Conservation (phyloP, 75 land plant genomes). For the Cunninghamia lanceolata region DNA sequence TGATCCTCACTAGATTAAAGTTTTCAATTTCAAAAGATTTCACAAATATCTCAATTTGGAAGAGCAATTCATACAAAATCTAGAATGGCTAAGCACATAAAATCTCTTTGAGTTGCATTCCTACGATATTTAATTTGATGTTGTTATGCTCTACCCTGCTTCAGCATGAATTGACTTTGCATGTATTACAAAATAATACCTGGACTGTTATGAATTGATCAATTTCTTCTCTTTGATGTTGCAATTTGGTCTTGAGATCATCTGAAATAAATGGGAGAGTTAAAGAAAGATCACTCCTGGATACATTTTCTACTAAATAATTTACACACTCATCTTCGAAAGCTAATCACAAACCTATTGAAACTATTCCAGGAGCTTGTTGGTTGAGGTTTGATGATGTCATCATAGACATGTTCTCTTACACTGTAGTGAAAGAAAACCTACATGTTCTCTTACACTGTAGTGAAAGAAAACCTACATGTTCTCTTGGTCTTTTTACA, state of each 20-base stretch:
- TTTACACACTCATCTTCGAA: slow-evolving; percentile 25
- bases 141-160: not conserved
- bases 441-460: no score
- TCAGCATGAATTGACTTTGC: not conserved
- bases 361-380: no score
- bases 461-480: no score
- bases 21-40: not conserved
- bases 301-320: slow-evolving; percentile 16
- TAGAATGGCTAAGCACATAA: not conserved
- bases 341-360: slow-evolving; percentile 22
- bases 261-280: slow-evolving; percentile 14
- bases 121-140: not conserved
- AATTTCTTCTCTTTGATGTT: slow-evolving; percentile 31
- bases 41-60: not conserved
- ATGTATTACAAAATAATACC: slow-evolving; percentile 11
- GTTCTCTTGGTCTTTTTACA: no score
- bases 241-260: slow-evolving; percentile 21
- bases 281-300: slow-evolving; percentile 4
- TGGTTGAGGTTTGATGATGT: no score
- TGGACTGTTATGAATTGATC: slow-evolving; percentile 28
- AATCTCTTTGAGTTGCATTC: not conserved
- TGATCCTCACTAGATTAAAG: not conserved
- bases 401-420: no score
- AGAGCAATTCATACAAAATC: not conserved
- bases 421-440: no score